phyloP scores from a whole-genome alignment of 75 land plant genomes.

The Azolla pinnata region DNA sequence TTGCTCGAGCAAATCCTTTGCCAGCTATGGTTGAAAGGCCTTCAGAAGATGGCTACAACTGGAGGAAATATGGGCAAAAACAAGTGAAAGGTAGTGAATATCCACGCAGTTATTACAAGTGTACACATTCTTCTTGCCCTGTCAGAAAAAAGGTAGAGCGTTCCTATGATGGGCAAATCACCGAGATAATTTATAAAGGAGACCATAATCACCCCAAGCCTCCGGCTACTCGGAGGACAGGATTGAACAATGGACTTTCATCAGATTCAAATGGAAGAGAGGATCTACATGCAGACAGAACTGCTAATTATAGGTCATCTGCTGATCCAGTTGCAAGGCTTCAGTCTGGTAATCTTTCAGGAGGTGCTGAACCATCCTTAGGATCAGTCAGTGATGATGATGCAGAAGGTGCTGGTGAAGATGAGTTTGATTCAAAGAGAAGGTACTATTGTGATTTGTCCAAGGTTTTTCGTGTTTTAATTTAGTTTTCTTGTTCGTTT shows the following conservation, averaged over 20 bases:
- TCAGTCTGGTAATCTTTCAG: conserved; percentile 9
- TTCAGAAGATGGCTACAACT: conserved; percentile 78
- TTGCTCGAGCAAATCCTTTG: conserved; percentile 4
- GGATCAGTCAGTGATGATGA: conserved; percentile 70
- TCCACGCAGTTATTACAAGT: conserved; percentile 78
- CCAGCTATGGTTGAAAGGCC: conserved; percentile 42
- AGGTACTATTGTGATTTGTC: conserved; percentile 54
- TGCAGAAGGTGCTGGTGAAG: conserved; percentile 48
- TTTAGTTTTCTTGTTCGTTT: conserved; percentile 4
- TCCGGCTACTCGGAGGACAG: conserved; percentile 35
- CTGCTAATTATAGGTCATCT: too few species aligned
- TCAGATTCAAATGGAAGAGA: conserved; percentile 8
- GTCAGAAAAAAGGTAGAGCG: conserved; percentile 83
- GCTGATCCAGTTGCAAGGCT: too few species aligned
- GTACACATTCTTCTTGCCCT: conserved; percentile 65
- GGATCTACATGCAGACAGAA: too few species aligned
- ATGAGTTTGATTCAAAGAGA: conserved; percentile 62
- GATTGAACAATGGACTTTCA: conserved; percentile 18
- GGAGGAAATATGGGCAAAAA: conserved; percentile 91
- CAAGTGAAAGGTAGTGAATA: conserved; percentile 76
- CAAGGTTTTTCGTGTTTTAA: too few species aligned
- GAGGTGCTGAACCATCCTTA: conserved; percentile 47
- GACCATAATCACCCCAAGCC: conserved; percentile 56
- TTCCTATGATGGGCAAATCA: conserved; percentile 67
- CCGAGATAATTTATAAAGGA: conserved; percentile 75